phyloP scores from a whole-genome alignment of 1,139 yeast species.

The Ogataea hybrid region DNA sequence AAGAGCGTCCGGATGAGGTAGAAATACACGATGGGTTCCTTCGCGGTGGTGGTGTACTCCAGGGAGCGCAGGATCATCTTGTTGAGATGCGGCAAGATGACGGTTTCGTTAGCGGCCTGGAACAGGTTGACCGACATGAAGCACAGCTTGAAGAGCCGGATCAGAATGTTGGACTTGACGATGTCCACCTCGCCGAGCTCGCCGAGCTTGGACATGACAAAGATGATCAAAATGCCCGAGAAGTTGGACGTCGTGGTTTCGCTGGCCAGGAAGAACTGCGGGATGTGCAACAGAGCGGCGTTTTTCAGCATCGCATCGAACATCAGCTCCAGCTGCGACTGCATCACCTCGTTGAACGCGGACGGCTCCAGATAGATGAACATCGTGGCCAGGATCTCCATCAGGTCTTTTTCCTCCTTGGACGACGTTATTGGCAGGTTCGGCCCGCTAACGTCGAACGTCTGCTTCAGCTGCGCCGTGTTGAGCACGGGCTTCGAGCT shows the following conservation, averaged over 20 bases:
- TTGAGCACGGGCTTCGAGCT: conserved; percentile 45
- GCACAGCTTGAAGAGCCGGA: conserved; percentile 83
- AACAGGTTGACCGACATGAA: conserved; percentile 95
- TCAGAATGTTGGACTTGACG: conserved; percentile 75
- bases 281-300: conserved; percentile 84
- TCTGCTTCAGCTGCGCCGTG: conserved; percentile 38
- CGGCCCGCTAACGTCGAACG: conserved; percentile 76
- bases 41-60: conserved; percentile 79
- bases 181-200: conserved; percentile 82
- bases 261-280: conserved; percentile 91
- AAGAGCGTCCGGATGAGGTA: conserved; percentile 85
- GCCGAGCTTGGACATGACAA: conserved; percentile 68
- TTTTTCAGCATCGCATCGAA: conserved; percentile 80
- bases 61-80: conserved; percentile 78
- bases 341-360: conserved; percentile 89
- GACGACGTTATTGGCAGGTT: conserved; percentile 82
- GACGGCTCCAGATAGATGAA: conserved; percentile 95
- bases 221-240: conserved; percentile 80
- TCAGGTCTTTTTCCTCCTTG: conserved; percentile 90
- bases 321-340: conserved; percentile 72
- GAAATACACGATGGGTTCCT: conserved; percentile 88
- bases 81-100: conserved; percentile 82
- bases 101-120: conserved; percentile 84
- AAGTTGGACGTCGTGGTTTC: conserved; percentile 93
- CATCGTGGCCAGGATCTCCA: conserved; percentile 94